Conservation (phyloP, 148 eudicot species). For the Cornus kousa region DNA sequence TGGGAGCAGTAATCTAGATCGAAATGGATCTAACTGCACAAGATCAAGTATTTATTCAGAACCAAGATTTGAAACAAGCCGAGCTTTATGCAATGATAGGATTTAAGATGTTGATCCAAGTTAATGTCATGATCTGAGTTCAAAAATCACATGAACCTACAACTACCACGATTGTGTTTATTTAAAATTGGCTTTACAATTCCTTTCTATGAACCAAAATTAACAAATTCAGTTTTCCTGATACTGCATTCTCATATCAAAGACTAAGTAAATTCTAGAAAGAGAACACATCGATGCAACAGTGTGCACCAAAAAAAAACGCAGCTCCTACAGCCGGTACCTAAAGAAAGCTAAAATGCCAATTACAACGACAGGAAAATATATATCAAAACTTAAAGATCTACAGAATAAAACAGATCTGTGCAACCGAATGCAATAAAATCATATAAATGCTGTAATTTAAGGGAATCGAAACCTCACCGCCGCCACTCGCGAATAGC, state of each 20-base stretch:
- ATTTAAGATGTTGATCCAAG: not conserved
- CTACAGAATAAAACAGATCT: constrained; percentile 11
- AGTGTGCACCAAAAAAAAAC: no score
- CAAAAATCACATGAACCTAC: no score
- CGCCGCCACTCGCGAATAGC: constrained; percentile 97
- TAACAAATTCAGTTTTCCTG: no score
- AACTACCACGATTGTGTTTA: no score
- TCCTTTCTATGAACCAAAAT: constrained; percentile 2
- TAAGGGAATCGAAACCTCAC: constrained; percentile 30
- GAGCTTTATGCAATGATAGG: no score
- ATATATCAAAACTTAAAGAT: constrained; percentile 5
- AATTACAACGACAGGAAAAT: not conserved
- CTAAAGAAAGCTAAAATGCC: not conserved
- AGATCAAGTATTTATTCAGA: not conserved
- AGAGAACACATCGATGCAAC: no score
- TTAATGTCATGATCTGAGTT: not conserved
- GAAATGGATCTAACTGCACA: not conserved
- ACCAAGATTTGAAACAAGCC: not conserved
- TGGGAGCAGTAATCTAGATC: not conserved
- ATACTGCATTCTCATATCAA: no score
- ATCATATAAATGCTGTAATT: not conserved
- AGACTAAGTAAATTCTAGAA: no score
- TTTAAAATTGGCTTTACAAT: not conserved
- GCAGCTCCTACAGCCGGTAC: not conserved
- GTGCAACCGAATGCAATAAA: not conserved